A percentile compares a stretch with the other conserved stretches of the same genome.
phyloP scores from a whole-genome alignment of 176 grass and related monocot species.

The Panicum miliaceum region DNA sequence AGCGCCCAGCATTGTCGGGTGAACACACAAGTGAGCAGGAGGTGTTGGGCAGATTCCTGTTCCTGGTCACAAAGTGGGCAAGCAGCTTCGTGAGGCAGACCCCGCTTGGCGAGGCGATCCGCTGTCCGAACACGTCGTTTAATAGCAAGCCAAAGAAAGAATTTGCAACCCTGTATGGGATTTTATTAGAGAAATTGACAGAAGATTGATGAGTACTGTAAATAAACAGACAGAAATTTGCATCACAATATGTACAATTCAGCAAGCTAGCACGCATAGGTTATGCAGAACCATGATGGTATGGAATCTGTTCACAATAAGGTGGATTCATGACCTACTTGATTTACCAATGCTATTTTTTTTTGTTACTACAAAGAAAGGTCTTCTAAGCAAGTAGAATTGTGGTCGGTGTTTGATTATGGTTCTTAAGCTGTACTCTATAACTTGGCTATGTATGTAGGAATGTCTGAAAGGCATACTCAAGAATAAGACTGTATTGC shows the following conservation, averaged over 20 bases:
- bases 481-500: constrained; percentile 69
- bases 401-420: not conserved
- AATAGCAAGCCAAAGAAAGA: no score
- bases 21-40: no score
- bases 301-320: not conserved
- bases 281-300: not conserved
- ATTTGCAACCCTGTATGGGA: no score
- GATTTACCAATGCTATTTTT: not conserved
- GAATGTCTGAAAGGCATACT: constrained; percentile 71
- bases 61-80: no score
- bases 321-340: not conserved
- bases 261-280: not conserved
- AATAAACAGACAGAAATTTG: not conserved
- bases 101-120: no score
- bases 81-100: no score
- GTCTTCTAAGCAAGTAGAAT: constrained; percentile 3
- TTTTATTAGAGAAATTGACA: not conserved
- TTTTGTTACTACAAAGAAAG: constrained; percentile 9
- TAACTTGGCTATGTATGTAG: constrained; percentile 39
- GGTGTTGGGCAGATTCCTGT: no score
- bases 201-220: not conserved
- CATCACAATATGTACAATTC: not conserved
- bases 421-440: not conserved
- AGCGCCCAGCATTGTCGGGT: no score
- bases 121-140: no score